These are phyloP conservation scores for Hypsizygus marmoreus DNA, from an alignment of 768 basidiomycete genomes.

Conservation along the genomic window DNA sequence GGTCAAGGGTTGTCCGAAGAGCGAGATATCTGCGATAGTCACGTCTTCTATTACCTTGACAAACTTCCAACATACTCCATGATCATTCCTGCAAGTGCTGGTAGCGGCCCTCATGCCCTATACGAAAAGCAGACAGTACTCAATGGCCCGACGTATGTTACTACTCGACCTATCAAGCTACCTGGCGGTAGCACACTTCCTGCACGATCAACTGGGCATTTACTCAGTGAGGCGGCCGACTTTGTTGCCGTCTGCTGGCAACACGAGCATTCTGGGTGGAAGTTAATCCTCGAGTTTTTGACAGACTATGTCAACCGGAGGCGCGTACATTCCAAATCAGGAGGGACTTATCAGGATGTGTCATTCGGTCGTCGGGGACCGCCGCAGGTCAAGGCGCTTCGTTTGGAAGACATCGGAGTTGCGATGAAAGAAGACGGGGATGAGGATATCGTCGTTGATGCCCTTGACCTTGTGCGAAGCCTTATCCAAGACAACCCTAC, in stretches of 20 bases:
- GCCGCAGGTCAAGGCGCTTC: slow-evolving; percentile 43
- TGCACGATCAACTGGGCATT: slow-evolving; percentile 62
- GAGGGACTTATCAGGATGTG: slow-evolving; percentile 49
- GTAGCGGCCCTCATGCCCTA: slow-evolving; percentile 67
- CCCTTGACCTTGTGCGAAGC: slow-evolving; percentile 78
- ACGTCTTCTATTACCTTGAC: slow-evolving; percentile 78
- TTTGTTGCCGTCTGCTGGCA: slow-evolving; percentile 78
- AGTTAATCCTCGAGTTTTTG: slow-evolving; percentile 77
- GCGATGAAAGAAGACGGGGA: slow-evolving; percentile 65
- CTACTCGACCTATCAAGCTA: slow-evolving; percentile 64
- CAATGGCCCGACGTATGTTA: slow-evolving; percentile 58
- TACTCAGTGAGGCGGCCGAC: slow-evolving; percentile 75
- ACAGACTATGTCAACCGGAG: slow-evolving; percentile 70
- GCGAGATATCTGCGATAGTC: slow-evolving; percentile 59
- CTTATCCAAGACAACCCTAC: slow-evolving; percentile 70
- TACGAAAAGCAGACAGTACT: slow-evolving; percentile 72
- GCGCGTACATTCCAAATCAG: slow-evolving; percentile 43
- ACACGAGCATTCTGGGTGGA: slow-evolving; percentile 85
- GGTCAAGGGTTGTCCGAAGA: slow-evolving; percentile 43
- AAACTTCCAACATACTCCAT: slow-evolving; percentile 75
- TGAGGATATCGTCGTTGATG: slow-evolving; percentile 66
- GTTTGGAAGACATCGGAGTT: slow-evolving; percentile 70
- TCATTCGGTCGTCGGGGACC: slow-evolving; percentile 52
- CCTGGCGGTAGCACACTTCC: slow-evolving; percentile 79
- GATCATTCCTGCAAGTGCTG: slow-evolving; percentile 62